These are phyloP conservation scores for Amniculicola lignicola DNA, from an alignment of 495 filamentous ascomycete species.

Conservation along the genomic window DNA sequence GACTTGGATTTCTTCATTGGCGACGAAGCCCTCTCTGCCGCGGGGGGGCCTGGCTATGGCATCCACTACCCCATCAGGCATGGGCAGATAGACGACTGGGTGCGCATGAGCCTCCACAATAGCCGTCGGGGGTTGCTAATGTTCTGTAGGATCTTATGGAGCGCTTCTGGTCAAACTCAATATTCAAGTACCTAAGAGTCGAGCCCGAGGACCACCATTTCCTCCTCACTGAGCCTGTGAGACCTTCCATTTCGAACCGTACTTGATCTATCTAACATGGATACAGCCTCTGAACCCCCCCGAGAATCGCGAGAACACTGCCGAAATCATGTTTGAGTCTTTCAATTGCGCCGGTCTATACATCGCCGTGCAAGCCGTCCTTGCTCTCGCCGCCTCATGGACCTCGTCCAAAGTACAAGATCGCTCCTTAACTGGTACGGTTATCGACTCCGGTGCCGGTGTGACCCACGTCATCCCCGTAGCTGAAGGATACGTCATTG, in stretches of 20 bases:
- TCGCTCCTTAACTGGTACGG: constrained; percentile 93
- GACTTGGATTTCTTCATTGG: constrained; percentile 99
- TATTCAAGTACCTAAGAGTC: constrained; percentile 97
- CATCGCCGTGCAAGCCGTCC: constrained; percentile 96
- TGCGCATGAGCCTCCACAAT: constrained; percentile 38
- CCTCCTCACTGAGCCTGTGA: constrained; percentile 91
- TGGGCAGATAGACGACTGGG: constrained; percentile 98
- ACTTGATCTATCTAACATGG: constrained; percentile 1
- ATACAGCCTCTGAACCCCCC: constrained; percentile 89
- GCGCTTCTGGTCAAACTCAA: constrained; percentile 98
- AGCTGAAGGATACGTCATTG: constrained; percentile 97
- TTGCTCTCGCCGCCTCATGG: constrained; percentile 95
- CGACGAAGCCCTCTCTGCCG: constrained; percentile 85
- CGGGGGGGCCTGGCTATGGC: constrained; percentile 84
- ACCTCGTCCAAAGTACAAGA: constrained; percentile 96
- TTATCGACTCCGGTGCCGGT: constrained; percentile 96
- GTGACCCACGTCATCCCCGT: constrained; percentile 99
- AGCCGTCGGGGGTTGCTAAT: constrained; percentile 27
- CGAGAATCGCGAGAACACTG: constrained; percentile 97
- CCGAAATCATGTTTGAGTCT: constrained; percentile 99
- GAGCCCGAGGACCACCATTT: constrained; percentile 99
- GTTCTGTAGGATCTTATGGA: constrained; percentile 93
- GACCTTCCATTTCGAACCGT: constrained; percentile 25
- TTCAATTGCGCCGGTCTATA: constrained; percentile 99
- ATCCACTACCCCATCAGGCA: constrained; percentile 96